Base-by-base conservation (phyloP, 805 yeast genomes). In the Candida bentonensis region DNA sequence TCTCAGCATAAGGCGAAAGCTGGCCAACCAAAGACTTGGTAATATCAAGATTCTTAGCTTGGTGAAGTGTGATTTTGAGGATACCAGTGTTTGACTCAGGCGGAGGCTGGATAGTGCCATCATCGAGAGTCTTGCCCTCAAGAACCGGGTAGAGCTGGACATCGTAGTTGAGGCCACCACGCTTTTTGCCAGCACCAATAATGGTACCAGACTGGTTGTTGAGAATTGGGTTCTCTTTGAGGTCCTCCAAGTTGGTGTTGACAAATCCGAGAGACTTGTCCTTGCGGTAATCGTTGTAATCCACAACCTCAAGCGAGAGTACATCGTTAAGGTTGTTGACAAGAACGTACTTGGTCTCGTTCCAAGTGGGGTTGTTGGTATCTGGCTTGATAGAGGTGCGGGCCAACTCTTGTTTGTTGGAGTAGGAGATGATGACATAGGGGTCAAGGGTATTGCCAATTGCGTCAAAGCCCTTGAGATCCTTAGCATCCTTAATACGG, bases 11-110 rank as follows among this genome's bases (percentile, higher is more conserved):
- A 1, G 87, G 67, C 3, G 83, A 64, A 4, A 73, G 66, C 46
- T 76, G 76, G 22, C 75, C 76, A 23, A 72, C 74, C 39, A 62
- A 51, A 22, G 62, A 54, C 43, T 57, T 50, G 21, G 56, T 53
- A 34, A 64, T 59, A 47, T 68, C 73, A 15, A 67, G 56, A 39
- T 65, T 74, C 64, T 85, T 76, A 22, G 82, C 80, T 52, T 77
- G 82, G 23, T 67, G 57, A 41, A 84, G 62, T 47, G 78, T 81
- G 52, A 89, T 65, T 54, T 78, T 72, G 20, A 81, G 76, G 53
- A 94, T 79, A 71, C 99, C 99, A 15, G 96, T 86, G 64, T 89
- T 89, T 59, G 85, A 74, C 51, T 86, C 96, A 40, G 95, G 95
- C 40, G 94, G 83, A 41, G 94, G 86, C 51, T 78, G 79, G 44